phyloP scores from a whole-genome alignment of 2,329 filamentous ascomycete species.

The Phaeosphaeriaceae sp. region DNA sequence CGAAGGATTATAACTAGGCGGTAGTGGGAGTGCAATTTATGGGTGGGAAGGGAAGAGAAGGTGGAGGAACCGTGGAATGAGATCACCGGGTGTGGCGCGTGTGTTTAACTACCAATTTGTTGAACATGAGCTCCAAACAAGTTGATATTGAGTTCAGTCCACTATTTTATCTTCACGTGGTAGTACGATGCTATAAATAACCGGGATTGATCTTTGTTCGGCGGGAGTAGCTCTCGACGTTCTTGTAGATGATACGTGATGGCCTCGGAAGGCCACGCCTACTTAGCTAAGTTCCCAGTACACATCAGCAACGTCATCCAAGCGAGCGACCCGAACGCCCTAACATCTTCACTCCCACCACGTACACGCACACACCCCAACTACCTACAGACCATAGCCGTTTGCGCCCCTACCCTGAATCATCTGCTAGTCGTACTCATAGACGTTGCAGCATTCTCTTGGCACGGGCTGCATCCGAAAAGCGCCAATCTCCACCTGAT shows the following conservation, averaged over 20 bases:
- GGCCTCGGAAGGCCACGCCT: too few relatives aligned
- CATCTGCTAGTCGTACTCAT: constrained; percentile 6
- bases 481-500: constrained; percentile 26
- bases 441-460: constrained; percentile 3
- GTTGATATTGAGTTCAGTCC: not conserved
- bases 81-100: constrained; percentile 6
- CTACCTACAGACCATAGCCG: constrained; percentile 5
- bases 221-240: too few relatives aligned
- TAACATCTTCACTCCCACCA: not conserved
- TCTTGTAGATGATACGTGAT: too few relatives aligned
- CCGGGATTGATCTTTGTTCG: too few relatives aligned
- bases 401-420: constrained; percentile 6
- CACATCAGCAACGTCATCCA: not conserved
- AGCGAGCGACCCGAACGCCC: not conserved
- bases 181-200: too few relatives aligned
- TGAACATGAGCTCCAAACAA: not conserved
- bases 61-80: constrained; percentile 21
- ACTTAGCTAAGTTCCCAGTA: not conserved
- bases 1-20: constrained; percentile 7
- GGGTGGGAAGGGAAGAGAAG: constrained; percentile 13
- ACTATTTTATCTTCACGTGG: too few relatives aligned
- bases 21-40: constrained; percentile 12
- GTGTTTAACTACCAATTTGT: not conserved
- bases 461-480: constrained; percentile 22
- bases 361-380: not conserved